A percentile compares a stretch with the other conserved stretches of the same genome.
phyloP scores from a whole-genome alignment of 2,329 filamentous ascomycete genomes.

The Calonectria henricotiae region DNA sequence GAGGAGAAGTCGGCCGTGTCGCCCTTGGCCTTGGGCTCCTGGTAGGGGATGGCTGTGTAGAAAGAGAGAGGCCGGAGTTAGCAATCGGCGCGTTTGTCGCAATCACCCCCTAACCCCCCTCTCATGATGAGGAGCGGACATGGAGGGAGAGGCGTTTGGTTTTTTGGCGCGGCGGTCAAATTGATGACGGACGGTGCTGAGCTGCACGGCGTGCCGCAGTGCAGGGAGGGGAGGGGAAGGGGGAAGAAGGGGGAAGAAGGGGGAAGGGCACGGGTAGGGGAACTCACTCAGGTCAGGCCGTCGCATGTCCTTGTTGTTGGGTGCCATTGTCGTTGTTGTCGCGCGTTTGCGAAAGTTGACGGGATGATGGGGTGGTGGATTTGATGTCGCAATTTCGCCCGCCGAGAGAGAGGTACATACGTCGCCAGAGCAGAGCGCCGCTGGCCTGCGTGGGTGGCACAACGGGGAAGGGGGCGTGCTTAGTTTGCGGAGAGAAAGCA shows the following conservation, averaged over 20 bases:
- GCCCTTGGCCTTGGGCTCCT: slow-evolving; percentile 79
- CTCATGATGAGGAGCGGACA: neutral
- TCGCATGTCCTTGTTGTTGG: slow-evolving; percentile 63
- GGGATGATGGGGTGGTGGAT: slow-evolving; percentile 24
- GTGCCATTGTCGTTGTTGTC: slow-evolving; percentile 57
- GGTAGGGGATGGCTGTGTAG: slow-evolving; percentile 86
- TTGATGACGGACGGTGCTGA: neutral
- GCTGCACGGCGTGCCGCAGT: slow-evolving; percentile 1
- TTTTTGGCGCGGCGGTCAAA: neutral
- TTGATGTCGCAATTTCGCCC: slow-evolving; percentile 47
- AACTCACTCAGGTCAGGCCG: slow-evolving; percentile 63
- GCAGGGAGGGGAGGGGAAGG: neutral
- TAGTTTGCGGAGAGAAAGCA: slow-evolving; percentile 29
- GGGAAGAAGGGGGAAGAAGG: too few relatives aligned
- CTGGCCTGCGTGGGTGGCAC: too few relatives aligned
- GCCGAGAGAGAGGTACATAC: slow-evolving; percentile 41
- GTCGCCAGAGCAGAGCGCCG: slow-evolving; percentile 20
- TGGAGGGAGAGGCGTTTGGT: neutral
- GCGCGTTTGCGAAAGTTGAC: slow-evolving; percentile 27
- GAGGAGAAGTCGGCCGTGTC: slow-evolving; percentile 80
- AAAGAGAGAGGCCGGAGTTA: slow-evolving; percentile 39
- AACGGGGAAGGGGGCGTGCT: too few relatives aligned
- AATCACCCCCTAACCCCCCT: neutral
- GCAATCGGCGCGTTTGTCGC: slow-evolving; percentile 22
- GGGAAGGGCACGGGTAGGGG: too few relatives aligned